Percentiles rank a stretch among this genome's conserved stretches.
phyloP scores from a whole-genome alignment of 2,329 filamentous ascomycete species.

The Beauveria bassiana region DNA sequence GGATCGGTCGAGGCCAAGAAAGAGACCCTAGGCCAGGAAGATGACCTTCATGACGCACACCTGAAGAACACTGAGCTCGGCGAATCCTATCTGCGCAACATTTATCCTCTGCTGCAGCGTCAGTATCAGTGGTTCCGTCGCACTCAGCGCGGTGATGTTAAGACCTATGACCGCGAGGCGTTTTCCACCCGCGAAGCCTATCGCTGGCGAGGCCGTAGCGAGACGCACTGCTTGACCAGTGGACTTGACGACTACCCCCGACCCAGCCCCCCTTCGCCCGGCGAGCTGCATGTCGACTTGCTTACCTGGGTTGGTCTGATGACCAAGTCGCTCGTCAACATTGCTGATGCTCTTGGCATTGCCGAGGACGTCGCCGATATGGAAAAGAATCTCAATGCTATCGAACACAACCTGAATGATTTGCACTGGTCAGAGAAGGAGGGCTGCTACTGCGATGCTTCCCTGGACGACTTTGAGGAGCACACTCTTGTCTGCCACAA shows the following conservation, averaged over 20 bases:
- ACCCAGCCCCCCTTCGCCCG: conserved; percentile 85
- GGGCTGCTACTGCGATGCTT: conserved; percentile 87
- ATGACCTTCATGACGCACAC: conserved; percentile 53
- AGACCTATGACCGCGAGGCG: conserved; percentile 81
- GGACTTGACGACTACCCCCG: conserved; percentile 96
- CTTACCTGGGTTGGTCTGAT: conserved; percentile 98
- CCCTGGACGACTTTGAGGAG: conserved; percentile 92
- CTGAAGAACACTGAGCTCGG: conserved; percentile 61
- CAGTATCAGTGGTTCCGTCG: conserved; percentile 94
- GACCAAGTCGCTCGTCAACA: conserved; percentile 74
- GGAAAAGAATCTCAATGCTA: conserved; percentile 63
- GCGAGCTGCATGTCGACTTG: conserved; percentile 89
- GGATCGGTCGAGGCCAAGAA: conserved; percentile 35
- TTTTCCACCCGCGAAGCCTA: conserved; percentile 89
- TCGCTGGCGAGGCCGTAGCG: conserved; percentile 85
- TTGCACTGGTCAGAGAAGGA: conserved; percentile 82
- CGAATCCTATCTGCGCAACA: conserved; percentile 60
- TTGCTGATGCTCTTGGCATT: conserved; percentile 68
- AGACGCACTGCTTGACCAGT: conserved; percentile 81
- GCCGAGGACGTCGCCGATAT: conserved; percentile 70
- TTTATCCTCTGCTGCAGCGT: conserved; percentile 81
- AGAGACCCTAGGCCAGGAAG: conserved; percentile 34
- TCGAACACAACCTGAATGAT: conserved; percentile 80
- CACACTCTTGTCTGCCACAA: conserved; percentile 87
- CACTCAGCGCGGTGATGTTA: conserved; percentile 85